A percentile compares a stretch with the other conserved stretches of the same genome.
Evolutionary conservation across 208 protist genomes (phyloP).

Genomic region (Leishmania braziliensis): DNA sequence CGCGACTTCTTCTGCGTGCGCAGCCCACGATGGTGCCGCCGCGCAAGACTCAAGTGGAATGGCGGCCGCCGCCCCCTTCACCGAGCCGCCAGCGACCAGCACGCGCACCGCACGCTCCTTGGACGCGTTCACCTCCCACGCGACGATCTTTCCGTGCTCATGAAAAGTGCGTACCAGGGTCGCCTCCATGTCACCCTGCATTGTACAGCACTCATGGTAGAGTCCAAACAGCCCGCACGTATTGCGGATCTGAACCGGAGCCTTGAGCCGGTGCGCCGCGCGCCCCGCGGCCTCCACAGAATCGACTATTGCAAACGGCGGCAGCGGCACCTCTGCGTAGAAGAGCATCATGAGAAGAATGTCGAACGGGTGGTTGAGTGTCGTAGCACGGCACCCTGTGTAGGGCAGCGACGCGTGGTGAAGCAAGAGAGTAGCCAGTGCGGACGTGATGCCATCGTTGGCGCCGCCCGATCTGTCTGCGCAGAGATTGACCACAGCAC

Average conservation of each 20-base stretch:
- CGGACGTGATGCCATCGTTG: slow-evolving; percentile 34
- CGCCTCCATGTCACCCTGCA: slow-evolving; percentile 11
- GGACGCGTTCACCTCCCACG: slow-evolving; percentile 39
- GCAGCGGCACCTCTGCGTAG: slow-evolving; percentile 71
- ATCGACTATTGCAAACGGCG: slow-evolving; percentile 54
- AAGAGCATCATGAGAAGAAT: slow-evolving; percentile 77
- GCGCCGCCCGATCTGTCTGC: slow-evolving; percentile 34
- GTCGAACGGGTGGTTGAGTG: slow-evolving; percentile 62
- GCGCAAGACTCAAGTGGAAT: slow-evolving; percentile 19
- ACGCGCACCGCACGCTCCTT: slow-evolving; percentile 13
- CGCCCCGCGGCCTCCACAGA: slow-evolving; percentile 24
- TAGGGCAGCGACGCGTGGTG: slow-evolving; percentile 43
- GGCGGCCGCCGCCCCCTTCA: slow-evolving; percentile 25
- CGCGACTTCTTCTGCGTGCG: slow-evolving; percentile 7
- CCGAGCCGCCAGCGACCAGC: slow-evolving; percentile 20
- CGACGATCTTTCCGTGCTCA: slow-evolving; percentile 39
- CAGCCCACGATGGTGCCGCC: slow-evolving; percentile 17
- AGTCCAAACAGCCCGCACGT: slow-evolving; percentile 13
- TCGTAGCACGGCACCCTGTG: slow-evolving; percentile 54
- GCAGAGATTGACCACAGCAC: slow-evolving; percentile 56
- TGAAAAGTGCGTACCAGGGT: slow-evolving; percentile 10
- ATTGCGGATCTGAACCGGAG: slow-evolving; percentile 35
- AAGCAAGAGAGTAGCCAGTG: slow-evolving; percentile 46
- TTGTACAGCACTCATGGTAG: slow-evolving; percentile 9
- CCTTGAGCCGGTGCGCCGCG: slow-evolving; percentile 33